phyloP scores from a whole-genome alignment of 2,329 filamentous ascomycete species.

The Podosphaera fusca region DNA sequence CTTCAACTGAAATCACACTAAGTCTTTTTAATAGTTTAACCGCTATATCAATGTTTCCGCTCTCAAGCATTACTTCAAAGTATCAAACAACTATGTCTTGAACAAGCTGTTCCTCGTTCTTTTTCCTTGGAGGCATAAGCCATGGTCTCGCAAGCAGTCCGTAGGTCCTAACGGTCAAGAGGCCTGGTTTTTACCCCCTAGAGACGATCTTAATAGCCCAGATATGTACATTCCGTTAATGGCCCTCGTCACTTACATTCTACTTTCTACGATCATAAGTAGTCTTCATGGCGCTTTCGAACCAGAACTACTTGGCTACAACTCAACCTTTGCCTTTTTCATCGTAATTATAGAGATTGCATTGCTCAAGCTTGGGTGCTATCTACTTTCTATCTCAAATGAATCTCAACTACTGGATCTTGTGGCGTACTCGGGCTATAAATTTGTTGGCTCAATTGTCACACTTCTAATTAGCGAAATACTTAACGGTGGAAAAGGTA shows the following conservation, averaged over 20 bases:
- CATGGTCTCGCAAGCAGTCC: constrained; percentile 81
- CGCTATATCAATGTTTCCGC: constrained; percentile 79
- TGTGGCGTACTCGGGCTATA: constrained; percentile 92
- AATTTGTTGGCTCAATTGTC: constrained; percentile 90
- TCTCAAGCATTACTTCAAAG: constrained; percentile 98
- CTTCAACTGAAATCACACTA: constrained; percentile 2
- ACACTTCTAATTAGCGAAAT: constrained; percentile 64
- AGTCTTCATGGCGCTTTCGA: constrained; percentile 81
- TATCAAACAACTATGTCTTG: constrained; percentile 89
- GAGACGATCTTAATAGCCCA: constrained; percentile 90
- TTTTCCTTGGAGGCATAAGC: constrained; percentile 93
- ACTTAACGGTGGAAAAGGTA: constrained; percentile 55
- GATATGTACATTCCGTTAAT: constrained; percentile 99
- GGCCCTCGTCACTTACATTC: constrained; percentile 92
- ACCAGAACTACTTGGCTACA: constrained; percentile 77
- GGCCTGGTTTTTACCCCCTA: constrained; percentile 65
- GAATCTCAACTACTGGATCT: constrained; percentile 83
- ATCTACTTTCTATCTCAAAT: constrained; percentile 80
- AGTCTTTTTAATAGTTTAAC: constrained; percentile 30
- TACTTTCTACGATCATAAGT: constrained; percentile 74
- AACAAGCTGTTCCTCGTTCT: constrained; percentile 84
- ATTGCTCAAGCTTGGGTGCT: constrained; percentile 78
- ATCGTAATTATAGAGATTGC: constrained; percentile 75
- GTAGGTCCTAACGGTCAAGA: constrained; percentile 46
- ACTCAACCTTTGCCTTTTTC: constrained; percentile 60